Evolutionary conservation across 345 rosid species (phyloP), one percentile per base, ranked within the genome.

Genomic region (Dovyalis caffra): DNA sequence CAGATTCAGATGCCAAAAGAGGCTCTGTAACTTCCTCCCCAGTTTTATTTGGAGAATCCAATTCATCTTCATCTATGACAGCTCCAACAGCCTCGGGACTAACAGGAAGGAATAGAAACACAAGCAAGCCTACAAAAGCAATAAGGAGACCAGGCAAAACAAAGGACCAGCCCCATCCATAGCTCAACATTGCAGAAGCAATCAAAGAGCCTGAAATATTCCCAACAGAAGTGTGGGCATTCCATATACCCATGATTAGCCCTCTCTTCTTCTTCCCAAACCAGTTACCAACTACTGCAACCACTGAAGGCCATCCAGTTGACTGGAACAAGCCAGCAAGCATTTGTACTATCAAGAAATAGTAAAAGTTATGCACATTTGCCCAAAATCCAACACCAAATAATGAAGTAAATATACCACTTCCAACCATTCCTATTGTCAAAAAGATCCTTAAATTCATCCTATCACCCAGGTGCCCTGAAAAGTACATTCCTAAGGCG

Each of bases 81-180:
- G 84, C 88, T 73, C 98, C 94, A 34, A 93, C 96, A 11, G 83
- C 77, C 67, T 88, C 94, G 28, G 98, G 96, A 79, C 72, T 84
- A 63, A 93, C 90, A 0, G 98, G 97, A 80, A 95, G 88, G 18
- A 91, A 77, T 62, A 90, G 84, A 76, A 91, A 87, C 60, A 91
- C 88, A 43, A 88, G 77, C 43, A 93, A 38, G 2, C 99, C 99
- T 0, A 78, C 20, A 62, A 88, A 74, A 34, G 75, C 87, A 31
- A 90, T 87, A 14, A 86, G 15, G 10, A 91, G 76, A 77, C 98
- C 96, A 28, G 99, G 99, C 71, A 91, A 84, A 37, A 89, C 91
- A 78, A 95, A 93, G 28, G 98, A 93, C 98, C 98, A 93, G 10
- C 97, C 99, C 99, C 99, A 95, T n/a, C 98, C 98, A 66, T 85